These are phyloP conservation scores for Syzygium grande DNA, from an alignment of 345 rosid genomes.

Conservation along the genomic window DNA sequence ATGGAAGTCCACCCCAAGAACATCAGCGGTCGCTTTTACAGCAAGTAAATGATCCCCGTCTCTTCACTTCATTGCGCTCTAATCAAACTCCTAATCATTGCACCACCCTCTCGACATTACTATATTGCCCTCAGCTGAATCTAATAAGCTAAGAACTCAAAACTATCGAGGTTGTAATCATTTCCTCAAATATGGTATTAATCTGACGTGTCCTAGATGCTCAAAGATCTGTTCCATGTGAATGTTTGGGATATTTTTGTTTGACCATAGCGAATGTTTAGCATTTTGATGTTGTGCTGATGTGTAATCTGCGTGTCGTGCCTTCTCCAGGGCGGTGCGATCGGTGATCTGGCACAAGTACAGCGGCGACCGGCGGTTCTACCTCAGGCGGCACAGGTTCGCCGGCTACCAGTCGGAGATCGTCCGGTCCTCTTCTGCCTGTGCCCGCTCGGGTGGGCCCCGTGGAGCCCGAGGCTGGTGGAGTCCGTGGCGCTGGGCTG, in stretches of 20 bases:
- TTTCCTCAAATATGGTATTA: background rate
- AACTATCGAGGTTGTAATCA: background rate
- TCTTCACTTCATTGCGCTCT: background rate
- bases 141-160: background rate
- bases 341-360: constrained; percentile 73
- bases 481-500: constrained; percentile 88
- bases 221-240: background rate
- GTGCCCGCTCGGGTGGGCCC: constrained; percentile 98
- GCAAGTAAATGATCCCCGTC: constrained; percentile 50
- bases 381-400: constrained; percentile 64
- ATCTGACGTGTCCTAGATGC: background rate
- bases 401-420: constrained; percentile 83
- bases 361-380: constrained; percentile 62
- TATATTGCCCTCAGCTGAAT: background rate
- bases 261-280: background rate
- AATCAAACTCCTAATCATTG: background rate
- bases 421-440: constrained; percentile 70
- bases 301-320: background rate
- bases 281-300: background rate
- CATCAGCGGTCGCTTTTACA: constrained; percentile 78
- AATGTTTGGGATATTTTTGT: background rate
- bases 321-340: constrained; percentile 58
- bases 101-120: background rate
- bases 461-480: constrained; percentile 95
- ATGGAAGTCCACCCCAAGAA: constrained; percentile 98